phyloP scores from a whole-genome alignment of 2,329 filamentous ascomycete genomes.

The Aspergillus caelatus region DNA sequence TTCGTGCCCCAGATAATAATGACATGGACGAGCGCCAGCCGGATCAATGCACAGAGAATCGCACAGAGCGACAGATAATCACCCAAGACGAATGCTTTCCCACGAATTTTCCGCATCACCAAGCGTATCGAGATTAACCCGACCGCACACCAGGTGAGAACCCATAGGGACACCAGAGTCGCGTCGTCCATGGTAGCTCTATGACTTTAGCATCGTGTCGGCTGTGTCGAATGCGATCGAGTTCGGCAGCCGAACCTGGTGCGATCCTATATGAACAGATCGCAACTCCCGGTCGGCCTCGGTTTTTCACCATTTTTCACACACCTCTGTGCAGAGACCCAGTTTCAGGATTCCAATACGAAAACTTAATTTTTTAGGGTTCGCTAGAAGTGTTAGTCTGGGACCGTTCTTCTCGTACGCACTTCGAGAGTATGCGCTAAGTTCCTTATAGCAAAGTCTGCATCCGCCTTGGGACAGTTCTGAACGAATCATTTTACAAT shows the following conservation, averaged over 20 bases:
- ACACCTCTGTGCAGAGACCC: background rate
- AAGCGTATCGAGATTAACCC: conserved; percentile 4
- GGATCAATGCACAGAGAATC: conserved; percentile 6
- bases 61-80: conserved; percentile 6
- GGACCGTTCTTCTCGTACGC: background rate
- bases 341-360: background rate
- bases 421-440: background rate
- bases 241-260: background rate
- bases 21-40: conserved; percentile 6
- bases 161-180: conserved; percentile 4
- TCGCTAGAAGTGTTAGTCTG: background rate
- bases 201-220: background rate
- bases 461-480: background rate
- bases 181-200: conserved; percentile 3
- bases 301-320: background rate
- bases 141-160: conserved; percentile 5
- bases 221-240: background rate
- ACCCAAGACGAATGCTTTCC: conserved; percentile 2
- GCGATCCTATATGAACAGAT: background rate
- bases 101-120: conserved; percentile 7
- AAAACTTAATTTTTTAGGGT: background rate
- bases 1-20: conserved; percentile 6
- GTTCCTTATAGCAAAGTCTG: background rate
- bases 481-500: background rate
- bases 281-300: background rate